A percentile compares a stretch with the other conserved stretches of the same genome.
These are phyloP conservation scores for Sarcodon aspratus DNA, from an alignment of 768 basidiomycete species.

Conservation along the genomic window DNA sequence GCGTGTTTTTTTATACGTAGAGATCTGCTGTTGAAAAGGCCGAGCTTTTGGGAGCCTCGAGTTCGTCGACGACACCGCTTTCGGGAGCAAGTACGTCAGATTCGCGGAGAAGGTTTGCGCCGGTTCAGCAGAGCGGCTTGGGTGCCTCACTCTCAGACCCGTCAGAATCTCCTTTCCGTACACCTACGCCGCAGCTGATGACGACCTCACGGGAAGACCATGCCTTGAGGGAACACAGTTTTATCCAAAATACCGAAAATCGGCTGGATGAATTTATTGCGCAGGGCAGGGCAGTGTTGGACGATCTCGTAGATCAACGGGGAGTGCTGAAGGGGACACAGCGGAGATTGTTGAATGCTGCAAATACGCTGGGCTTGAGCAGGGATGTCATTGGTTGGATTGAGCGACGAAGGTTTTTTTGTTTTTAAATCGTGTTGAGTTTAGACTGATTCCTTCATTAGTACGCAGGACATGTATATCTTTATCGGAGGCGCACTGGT, in stretches of 20 bases:
- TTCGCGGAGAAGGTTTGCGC: conserved; percentile 54
- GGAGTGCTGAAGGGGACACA: conserved; percentile 95
- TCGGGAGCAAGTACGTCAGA: conserved; percentile 41
- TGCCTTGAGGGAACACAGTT: conserved; percentile 82
- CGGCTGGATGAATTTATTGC: conserved; percentile 85
- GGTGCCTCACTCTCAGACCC: conserved; percentile 20
- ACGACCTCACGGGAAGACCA: conserved; percentile 59
- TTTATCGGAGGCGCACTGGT: conserved; percentile 76
- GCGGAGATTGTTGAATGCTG: conserved; percentile 73
- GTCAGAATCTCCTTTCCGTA: conserved; percentile 78
- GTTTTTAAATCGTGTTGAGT: not conserved
- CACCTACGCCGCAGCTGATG: conserved; percentile 36
- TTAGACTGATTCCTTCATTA: conserved; percentile 16
- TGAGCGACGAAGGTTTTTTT: conserved; percentile 71
- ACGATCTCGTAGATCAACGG: conserved; percentile 87
- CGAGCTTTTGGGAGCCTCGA: conserved; percentile 46
- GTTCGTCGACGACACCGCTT: conserved; percentile 22
- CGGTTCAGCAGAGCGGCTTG: conserved; percentile 12
- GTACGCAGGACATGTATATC: conserved; percentile 93
- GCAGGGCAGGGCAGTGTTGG: conserved; percentile 85
- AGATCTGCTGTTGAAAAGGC: conserved; percentile 45
- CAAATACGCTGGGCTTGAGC: conserved; percentile 90
- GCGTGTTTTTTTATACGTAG: conserved; percentile 28
- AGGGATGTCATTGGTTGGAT: conserved; percentile 96
- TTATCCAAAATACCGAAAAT: conserved; percentile 73